Evolutionary conservation across 2,329 filamentous ascomycete genomes (phyloP), one percentile per base, ranked within the genome.

Genomic region (Clarireedia hainanense): DNA sequence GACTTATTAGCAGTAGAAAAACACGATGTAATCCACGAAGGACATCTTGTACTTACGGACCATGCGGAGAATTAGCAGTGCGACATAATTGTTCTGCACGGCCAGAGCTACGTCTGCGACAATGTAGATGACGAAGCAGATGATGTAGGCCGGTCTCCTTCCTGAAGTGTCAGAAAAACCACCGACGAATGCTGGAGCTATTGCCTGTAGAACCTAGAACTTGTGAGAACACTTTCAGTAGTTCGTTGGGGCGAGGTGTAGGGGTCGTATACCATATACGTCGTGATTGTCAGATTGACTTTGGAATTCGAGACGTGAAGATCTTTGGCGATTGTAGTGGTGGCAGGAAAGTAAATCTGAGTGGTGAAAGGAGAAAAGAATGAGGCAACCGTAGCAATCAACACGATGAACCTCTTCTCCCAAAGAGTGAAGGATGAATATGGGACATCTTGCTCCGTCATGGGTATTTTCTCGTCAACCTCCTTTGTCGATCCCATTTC

Each of bases 111-210:
- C 74, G 57, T 81, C 80, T 43, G 79, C 78, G 0, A 67, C 74
- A 12, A 80, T 71, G 62, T 79, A 82, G 24, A 82, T 70, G 23
- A 73, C 63, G 58, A 81, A 83, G 58, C 75, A 77, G 24, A 78
- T 54, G 0, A 81, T 60, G 59, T 80, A 83, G 1, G 77, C 77
- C 0, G 79, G 79, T 5, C 80, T 71, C 37, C 80, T 72, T 1
- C 81, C 80, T 2, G 72, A 70, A 2, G 67, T 73, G 63, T 85
- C 82, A 0, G 80, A 76, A 40, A 84, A 69, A 2, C 75, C 76
- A 0, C 79, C 80, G 42, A 82, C 70, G 56, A 84, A 76, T 61
- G 77, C 77, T 24, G 82, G 81, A 2, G 77, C 74, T 20, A 83
- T 69, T 9, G 76, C 82, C 69, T 84, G 82, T 26, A 84, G 74